phyloP scores from a whole-genome alignment of 257 asterid genomes.

The Orobanche coerulescens region DNA sequence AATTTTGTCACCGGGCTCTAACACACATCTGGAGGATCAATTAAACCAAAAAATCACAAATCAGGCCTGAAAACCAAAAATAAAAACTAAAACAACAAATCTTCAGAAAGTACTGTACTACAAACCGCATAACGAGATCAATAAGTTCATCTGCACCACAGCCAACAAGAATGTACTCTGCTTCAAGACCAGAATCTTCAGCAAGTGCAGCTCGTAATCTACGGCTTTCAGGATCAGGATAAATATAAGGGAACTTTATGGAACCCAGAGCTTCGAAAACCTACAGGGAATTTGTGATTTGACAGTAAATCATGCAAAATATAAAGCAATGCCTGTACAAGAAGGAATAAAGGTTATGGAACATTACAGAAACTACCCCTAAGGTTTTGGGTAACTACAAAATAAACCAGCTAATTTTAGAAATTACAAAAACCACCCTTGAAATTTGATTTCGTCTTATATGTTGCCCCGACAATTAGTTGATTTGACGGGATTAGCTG shows the following conservation, averaged over 20 bases:
- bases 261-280: constrained; percentile 86
- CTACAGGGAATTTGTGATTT: constrained; percentile 35
- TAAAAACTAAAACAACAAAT: background rate
- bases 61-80: constrained; percentile 4
- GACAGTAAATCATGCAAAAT: constrained; percentile 11
- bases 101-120: constrained; percentile 7
- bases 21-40: constrained; percentile 61
- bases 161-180: constrained; percentile 82
- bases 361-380: background rate
- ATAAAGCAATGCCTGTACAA: background rate
- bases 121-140: constrained; percentile 91
- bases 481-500: background rate
- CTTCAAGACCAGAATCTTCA: constrained; percentile 87
- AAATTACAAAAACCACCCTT: background rate
- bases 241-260: constrained; percentile 82
- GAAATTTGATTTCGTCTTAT: too few species aligned
- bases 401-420: background rate
- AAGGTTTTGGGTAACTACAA: background rate
- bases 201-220: constrained; percentile 88
- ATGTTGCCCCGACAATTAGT: background rate
- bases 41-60: constrained; percentile 7
- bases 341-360: background rate
- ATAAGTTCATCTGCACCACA: constrained; percentile 99
- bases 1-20: constrained; percentile 92
- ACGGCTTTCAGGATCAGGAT: constrained; percentile 98